These are phyloP conservation scores for Wickerhamiella qilinensis DNA, from an alignment of 805 yeast genomes.

Conservation along the genomic window DNA sequence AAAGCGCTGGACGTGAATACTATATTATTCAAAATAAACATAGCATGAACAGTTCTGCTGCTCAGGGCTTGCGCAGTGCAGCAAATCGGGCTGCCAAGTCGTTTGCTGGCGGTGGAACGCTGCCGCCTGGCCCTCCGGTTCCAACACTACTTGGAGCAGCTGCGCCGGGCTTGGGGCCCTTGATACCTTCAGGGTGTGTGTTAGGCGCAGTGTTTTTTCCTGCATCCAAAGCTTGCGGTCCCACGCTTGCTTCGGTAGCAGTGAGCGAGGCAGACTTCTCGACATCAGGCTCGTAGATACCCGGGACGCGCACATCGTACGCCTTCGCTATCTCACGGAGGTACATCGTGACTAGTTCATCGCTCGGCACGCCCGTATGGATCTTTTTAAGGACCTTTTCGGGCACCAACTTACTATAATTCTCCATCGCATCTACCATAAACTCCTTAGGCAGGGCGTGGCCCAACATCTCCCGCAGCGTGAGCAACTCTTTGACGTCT, in stretches of 20 bases:
- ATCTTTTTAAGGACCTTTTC: conserved; percentile 51
- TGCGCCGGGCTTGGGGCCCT: too few species aligned
- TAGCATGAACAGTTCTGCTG: neutral
- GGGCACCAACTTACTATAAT: conserved; percentile 37
- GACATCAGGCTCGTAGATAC: conserved; percentile 21
- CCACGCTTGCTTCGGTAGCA: too few species aligned
- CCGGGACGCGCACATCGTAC: conserved; percentile 59
- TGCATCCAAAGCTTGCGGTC: too few species aligned
- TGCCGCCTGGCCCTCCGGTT: too few species aligned
- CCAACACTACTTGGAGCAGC: too few species aligned
- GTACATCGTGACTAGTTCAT: conserved; percentile 50
- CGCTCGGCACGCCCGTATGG: conserved; percentile 48
- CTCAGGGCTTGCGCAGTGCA: conserved; percentile 10
- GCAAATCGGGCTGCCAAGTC: conserved; percentile 17
- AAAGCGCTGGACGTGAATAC: conserved; percentile 9
- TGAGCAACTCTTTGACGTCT: conserved; percentile 55
- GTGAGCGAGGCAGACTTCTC: too few species aligned
- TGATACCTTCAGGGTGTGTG: too few species aligned
- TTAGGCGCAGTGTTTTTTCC: too few species aligned
- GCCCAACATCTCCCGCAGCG: conserved; percentile 44
- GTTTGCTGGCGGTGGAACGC: conserved; percentile 7
- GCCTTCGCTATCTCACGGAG: conserved; percentile 68
- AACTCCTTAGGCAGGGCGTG: conserved; percentile 57
- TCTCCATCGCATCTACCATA: conserved; percentile 36
- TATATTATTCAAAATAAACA: neutral